Percentiles rank a stretch among this genome's conserved stretches.
phyloP scores from a whole-genome alignment of 2,329 filamentous ascomycete species.

The Fusarium sp. region DNA sequence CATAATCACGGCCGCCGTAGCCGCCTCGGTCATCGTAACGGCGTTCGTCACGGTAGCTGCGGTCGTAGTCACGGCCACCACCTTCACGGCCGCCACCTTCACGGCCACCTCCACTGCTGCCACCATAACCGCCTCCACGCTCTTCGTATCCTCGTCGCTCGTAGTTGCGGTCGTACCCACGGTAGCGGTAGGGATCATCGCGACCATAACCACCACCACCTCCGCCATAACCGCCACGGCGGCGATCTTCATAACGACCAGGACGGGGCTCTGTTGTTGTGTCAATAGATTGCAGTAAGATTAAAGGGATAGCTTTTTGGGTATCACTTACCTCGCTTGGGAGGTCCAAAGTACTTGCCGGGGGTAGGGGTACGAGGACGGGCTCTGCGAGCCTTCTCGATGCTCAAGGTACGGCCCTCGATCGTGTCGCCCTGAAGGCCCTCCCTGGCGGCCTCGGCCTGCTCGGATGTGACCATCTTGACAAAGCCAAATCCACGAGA shows the following conservation, averaged over 20 bases:
- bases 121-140: slow-evolving; percentile 56
- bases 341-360: slow-evolving; percentile 98
- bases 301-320: background rate
- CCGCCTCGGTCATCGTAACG: slow-evolving; percentile 58
- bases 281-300: slow-evolving; percentile 18
- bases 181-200: slow-evolving; percentile 69
- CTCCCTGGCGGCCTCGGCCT: slow-evolving; percentile 97
- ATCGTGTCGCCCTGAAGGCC: slow-evolving; percentile 94
- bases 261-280: slow-evolving; percentile 51
- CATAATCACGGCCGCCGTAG: slow-evolving; percentile 65
- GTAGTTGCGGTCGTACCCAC: slow-evolving; percentile 57
- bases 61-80: slow-evolving; percentile 59
- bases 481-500: slow-evolving; percentile 99
- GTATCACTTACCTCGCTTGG: slow-evolving; percentile 84
- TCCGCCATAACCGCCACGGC: slow-evolving; percentile 67
- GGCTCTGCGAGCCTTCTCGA: slow-evolving; percentile 97
- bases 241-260: slow-evolving; percentile 68
- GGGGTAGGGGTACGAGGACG: slow-evolving; percentile 95
- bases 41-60: slow-evolving; percentile 61
- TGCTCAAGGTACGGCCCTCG: slow-evolving; percentile 94
- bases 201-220: slow-evolving; percentile 59
- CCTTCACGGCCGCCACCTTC: slow-evolving; percentile 41
- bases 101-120: slow-evolving; percentile 53
- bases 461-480: slow-evolving; percentile 96
- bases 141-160: slow-evolving; percentile 59